These are phyloP conservation scores for Pseudogymnoascus sp. DNA, from an alignment of 2,329 filamentous ascomycete genomes.

Conservation along the genomic window DNA sequence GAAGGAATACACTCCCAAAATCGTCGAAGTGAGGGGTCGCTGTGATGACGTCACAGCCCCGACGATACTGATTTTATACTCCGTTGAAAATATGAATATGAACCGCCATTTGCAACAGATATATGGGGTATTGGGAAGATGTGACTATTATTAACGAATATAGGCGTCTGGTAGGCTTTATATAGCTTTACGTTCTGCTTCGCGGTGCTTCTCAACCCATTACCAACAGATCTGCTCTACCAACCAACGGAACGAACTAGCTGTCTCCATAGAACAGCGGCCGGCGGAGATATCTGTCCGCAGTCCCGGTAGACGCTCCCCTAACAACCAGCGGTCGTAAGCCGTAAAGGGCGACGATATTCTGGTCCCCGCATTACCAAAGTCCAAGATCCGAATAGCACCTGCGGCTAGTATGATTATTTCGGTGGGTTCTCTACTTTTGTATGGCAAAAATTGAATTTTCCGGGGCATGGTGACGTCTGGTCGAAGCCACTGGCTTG, in stretches of 20 bases:
- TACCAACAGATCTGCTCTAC: background rate
- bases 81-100: background rate
- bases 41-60: background rate
- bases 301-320: background rate
- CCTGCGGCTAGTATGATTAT: background rate
- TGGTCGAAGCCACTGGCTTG: background rate
- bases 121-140: background rate
- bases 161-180: background rate
- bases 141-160: background rate
- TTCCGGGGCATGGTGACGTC: background rate
- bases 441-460: background rate
- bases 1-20: background rate
- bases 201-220: background rate
- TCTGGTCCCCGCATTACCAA: background rate
- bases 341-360: background rate
- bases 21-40: background rate
- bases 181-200: background rate
- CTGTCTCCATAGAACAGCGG: slow-evolving; percentile 1
- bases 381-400: background rate
- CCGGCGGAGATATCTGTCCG: background rate
- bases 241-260: background rate
- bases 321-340: background rate
- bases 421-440: background rate
- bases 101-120: background rate
- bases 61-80: background rate